Percentiles rank a stretch among this genome's conserved stretches.
phyloP scores from a whole-genome alignment of 2,329 filamentous ascomycete genomes.

The Penicillium sclerotiorum region DNA sequence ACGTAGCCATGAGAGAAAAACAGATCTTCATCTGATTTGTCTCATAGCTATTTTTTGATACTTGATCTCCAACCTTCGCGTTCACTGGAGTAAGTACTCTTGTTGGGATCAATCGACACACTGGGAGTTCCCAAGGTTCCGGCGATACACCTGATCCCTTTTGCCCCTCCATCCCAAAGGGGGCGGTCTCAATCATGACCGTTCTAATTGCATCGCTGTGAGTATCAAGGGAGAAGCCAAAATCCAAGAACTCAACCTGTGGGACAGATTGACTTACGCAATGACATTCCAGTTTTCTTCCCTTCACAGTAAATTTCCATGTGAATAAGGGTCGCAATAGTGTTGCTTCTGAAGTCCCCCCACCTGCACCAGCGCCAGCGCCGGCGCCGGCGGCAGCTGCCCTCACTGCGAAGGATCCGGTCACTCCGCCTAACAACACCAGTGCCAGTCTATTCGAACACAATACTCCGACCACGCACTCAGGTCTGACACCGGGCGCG shows the following conservation, averaged over 20 bases:
- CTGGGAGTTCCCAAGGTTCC: not conserved
- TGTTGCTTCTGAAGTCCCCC: slow-evolving; percentile 49
- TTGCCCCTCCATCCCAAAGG: not conserved
- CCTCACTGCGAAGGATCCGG: slow-evolving; percentile 30
- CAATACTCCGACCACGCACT: slow-evolving; percentile 27
- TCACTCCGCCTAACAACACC: slow-evolving; percentile 25
- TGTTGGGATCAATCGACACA: not conserved
- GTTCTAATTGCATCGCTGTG: slow-evolving; percentile 64
- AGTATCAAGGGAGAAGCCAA: slow-evolving; percentile 30
- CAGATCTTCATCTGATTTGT: slow-evolving; percentile 19
- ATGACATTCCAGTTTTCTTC: slow-evolving; percentile 69
- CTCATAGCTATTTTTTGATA: slow-evolving; percentile 2
- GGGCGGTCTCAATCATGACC: slow-evolving; percentile 50
- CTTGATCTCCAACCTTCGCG: not conserved
- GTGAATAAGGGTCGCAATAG: slow-evolving; percentile 50
- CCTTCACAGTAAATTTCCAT: slow-evolving; percentile 88
- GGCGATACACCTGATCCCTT: not conserved
- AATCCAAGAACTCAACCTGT: not conserved
- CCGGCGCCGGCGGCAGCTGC: slow-evolving; percentile 20
- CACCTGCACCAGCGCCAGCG: slow-evolving; percentile 10
- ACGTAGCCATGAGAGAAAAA: slow-evolving; percentile 37
- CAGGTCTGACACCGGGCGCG: slow-evolving; percentile 42
- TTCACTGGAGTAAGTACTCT: not conserved
- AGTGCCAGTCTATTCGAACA: slow-evolving; percentile 40
- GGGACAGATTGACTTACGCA: slow-evolving; percentile 7